Evolutionary conservation across 139 green algal species (phyloP), one percentile per base, ranked within the genome.

Genomic region (Pleodorina starrii): DNA sequence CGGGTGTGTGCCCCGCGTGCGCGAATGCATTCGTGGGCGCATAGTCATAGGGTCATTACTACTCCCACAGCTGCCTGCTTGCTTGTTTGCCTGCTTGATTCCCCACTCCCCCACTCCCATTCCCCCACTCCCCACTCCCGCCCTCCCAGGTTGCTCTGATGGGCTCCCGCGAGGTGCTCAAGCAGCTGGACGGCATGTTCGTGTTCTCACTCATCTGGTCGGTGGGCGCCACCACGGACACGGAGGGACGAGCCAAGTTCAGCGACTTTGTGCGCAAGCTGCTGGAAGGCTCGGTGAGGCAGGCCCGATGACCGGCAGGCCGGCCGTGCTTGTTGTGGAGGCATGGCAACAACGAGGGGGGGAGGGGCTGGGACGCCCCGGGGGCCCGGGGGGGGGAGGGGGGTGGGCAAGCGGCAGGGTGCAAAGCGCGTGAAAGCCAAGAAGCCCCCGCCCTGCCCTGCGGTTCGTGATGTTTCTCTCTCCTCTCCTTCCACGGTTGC

Each of bases 251-350:
- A 38, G 29, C 29, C 23, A 66, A 86, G 69, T 97, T 97, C 87
- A 90, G 79, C 73, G 80, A 92, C 5, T 95, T 96, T 46, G 29
- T 96, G 19, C 90, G 92, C 81, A 91, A 93, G 89, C 90, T 97
- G 83, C 84, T 96, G 72, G 78, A 81, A 27, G 79, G 93, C 23
- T 48, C 88, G 17, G 87, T 94, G 69, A 90, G 69, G n/a, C n/a
- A 59, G 50, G 50, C 12, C 11, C 12, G 50, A 14, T 23, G 50
- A 59, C 11, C 12, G 50, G 14, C 50, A 14, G 50, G 50, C n/a
- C n/a, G n/a, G n/a, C n/a, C n/a, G n/a, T n/a, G n/a, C n/a, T n/a
- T n/a, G n/a, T n/a, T n/a, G n/a, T n/a, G n/a, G n/a, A 32, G 29
- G 54, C 54, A 32, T 25, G 54, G 54, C 29, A 66, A 12, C 54